phyloP scores from a whole-genome alignment of 495 filamentous ascomycete species.

The Hyaloscypha variabilis region DNA sequence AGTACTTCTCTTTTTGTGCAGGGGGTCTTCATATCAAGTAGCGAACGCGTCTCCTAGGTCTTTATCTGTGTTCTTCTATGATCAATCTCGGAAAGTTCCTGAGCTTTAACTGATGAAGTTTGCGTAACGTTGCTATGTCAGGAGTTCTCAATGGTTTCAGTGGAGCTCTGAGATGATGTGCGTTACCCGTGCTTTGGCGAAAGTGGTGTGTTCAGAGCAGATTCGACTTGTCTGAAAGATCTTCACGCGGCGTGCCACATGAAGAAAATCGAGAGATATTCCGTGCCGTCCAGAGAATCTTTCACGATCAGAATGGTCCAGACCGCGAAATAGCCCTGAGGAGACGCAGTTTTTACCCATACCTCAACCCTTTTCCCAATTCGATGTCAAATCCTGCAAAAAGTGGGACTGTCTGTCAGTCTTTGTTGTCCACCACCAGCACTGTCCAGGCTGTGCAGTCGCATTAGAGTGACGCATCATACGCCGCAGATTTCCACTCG shows the following conservation, averaged over 20 bases:
- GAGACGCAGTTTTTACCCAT: not conserved
- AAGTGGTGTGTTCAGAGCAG: not conserved
- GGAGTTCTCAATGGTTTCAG: constrained; percentile 1
- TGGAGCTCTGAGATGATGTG: constrained; percentile 12
- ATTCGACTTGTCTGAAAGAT: not conserved
- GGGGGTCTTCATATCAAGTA: not conserved
- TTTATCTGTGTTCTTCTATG: not conserved
- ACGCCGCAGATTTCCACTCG: constrained; percentile 7
- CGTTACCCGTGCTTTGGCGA: not conserved
- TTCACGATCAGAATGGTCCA: too few relatives aligned
- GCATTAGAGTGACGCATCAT: constrained; percentile 9
- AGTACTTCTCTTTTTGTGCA: not conserved
- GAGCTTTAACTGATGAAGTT: not conserved
- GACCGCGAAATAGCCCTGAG: not conserved
- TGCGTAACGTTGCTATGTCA: constrained; percentile 8
- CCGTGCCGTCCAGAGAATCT: too few relatives aligned
- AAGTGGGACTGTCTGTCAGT: not conserved
- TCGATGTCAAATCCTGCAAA: not conserved
- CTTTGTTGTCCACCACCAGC: not conserved
- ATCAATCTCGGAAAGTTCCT: not conserved
- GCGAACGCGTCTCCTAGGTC: not conserved
- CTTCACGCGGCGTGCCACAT: too few relatives aligned
- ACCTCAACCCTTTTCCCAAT: not conserved
- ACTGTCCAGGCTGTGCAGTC: constrained; percentile 6
- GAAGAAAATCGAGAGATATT: too few relatives aligned